These are phyloP conservation scores for Epichloe elymi DNA, from an alignment of 2,329 filamentous ascomycete genomes.

Conservation along the genomic window DNA sequence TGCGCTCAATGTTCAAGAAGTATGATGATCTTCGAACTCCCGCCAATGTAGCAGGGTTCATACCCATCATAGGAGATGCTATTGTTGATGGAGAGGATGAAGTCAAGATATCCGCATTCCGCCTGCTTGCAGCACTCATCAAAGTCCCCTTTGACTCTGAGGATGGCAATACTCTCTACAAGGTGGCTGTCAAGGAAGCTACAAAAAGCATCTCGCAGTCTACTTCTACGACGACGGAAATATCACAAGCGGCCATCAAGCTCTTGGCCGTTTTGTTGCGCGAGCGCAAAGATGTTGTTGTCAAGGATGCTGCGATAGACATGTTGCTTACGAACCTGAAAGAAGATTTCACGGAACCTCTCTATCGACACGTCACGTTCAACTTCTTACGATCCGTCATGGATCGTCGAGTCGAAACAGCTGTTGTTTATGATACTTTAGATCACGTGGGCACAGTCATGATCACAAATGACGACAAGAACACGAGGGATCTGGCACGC, in stretches of 20 bases:
- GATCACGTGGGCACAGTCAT: constrained; percentile 85
- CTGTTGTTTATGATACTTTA: constrained; percentile 79
- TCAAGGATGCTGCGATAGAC: constrained; percentile 74
- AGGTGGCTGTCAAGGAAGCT: constrained; percentile 75
- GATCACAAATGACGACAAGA: constrained; percentile 88
- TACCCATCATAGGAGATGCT: constrained; percentile 80
- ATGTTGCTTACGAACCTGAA: constrained; percentile 71
- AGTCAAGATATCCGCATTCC: constrained; percentile 76
- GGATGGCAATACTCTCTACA: constrained; percentile 48
- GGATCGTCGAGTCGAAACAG: constrained; percentile 71
- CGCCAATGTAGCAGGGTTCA: constrained; percentile 68
- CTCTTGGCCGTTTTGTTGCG: constrained; percentile 74
- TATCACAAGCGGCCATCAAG: constrained; percentile 80
- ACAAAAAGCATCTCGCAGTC: constrained; percentile 64
- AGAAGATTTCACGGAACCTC: constrained; percentile 81
- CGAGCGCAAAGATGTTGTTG: constrained; percentile 59
- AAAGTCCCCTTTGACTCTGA: constrained; percentile 71
- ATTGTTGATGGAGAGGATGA: constrained; percentile 79
- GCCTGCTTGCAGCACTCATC: constrained; percentile 72
- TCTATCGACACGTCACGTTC: constrained; percentile 86
- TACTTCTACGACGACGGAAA: constrained; percentile 65
- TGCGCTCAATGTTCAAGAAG: constrained; percentile 77
- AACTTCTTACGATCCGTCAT: constrained; percentile 85
- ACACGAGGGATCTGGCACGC: constrained; percentile 74
- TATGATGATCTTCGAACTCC: constrained; percentile 69